Evolutionary conservation across 2,329 filamentous ascomycete genomes (phyloP).

Genomic region (Trichophyton benhamiae): DNA sequence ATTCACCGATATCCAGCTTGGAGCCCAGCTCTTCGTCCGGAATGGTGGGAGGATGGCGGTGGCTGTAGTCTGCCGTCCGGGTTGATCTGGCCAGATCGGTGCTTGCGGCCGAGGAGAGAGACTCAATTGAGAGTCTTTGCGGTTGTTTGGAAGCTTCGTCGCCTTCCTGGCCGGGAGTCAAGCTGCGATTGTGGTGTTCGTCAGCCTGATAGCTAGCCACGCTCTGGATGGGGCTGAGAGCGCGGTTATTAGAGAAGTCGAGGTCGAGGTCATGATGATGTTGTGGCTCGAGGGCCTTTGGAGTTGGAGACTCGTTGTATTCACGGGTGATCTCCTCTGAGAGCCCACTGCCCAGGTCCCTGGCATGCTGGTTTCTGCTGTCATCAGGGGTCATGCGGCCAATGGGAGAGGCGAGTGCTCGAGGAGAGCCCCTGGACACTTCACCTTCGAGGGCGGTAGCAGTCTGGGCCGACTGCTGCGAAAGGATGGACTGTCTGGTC

Average conservation of each 20-base stretch:
- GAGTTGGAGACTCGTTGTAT: constrained; percentile 21
- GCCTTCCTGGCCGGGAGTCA: not conserved
- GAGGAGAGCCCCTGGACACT: constrained; percentile 37
- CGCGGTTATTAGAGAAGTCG: constrained; percentile 56
- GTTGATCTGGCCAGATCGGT: constrained; percentile 45
- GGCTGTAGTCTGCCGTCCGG: constrained; percentile 41
- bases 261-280: constrained; percentile 35
- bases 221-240: constrained; percentile 80
- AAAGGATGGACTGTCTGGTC: constrained; percentile 75
- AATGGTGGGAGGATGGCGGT: constrained; percentile 38
- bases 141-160: not conserved
- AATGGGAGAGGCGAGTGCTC: not conserved
- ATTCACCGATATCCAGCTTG: constrained; percentile 17
- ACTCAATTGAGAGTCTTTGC: constrained; percentile 42
- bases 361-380: not conserved
- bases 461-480: constrained; percentile 63
- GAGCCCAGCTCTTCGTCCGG: constrained; percentile 26
- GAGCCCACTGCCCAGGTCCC: not conserved
- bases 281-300: constrained; percentile 21
- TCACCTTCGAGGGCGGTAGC: constrained; percentile 56
- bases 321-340: not conserved
- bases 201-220: constrained; percentile 74
- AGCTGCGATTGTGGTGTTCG: constrained; percentile 38
- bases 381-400: not conserved
- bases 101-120: constrained; percentile 46